Percentiles rank a stretch among this genome's conserved stretches.
Conservation (phyloP, 2,329 filamentous ascomycete species). For the Fusarium pseudonygamai region DNA sequence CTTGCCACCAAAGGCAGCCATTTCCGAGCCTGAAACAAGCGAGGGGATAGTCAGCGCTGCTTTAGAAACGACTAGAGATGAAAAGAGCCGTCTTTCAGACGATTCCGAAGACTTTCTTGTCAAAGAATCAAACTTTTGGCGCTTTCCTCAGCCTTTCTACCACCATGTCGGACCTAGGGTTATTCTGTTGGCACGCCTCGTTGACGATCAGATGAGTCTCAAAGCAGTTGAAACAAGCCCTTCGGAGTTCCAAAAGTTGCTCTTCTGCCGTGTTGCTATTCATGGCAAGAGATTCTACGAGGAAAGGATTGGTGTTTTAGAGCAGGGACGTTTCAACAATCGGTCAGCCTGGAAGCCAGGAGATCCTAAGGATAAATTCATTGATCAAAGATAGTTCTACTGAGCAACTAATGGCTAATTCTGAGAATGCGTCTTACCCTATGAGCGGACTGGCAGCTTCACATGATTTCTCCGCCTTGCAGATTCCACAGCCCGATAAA, state of each 20-base stretch:
- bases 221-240: constrained; percentile 19
- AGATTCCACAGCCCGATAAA: constrained; percentile 25
- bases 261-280: constrained; percentile 35
- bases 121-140: constrained; percentile 4
- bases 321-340: constrained; percentile 28
- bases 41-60: background rate
- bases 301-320: constrained; percentile 21
- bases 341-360: constrained; percentile 1
- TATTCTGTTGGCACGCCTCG: constrained; percentile 26
- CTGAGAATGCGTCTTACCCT: background rate
- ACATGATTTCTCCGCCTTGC: constrained; percentile 26
- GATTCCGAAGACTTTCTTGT: background rate
- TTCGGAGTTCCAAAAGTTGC: constrained; percentile 26
- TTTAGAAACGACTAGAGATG: background rate
- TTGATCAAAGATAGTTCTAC: background rate
- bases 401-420: background rate
- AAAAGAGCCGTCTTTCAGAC: background rate
- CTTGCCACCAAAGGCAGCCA: background rate
- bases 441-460: constrained; percentile 8
- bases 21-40: background rate
- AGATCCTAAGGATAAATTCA: background rate
- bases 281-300: constrained; percentile 26
- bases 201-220: constrained; percentile 15
- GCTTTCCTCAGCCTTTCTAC: constrained; percentile 22
- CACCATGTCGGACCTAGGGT: constrained; percentile 33